Conservation (phyloP, 768 basidiomycete genomes). For the Russula earlei region DNA sequence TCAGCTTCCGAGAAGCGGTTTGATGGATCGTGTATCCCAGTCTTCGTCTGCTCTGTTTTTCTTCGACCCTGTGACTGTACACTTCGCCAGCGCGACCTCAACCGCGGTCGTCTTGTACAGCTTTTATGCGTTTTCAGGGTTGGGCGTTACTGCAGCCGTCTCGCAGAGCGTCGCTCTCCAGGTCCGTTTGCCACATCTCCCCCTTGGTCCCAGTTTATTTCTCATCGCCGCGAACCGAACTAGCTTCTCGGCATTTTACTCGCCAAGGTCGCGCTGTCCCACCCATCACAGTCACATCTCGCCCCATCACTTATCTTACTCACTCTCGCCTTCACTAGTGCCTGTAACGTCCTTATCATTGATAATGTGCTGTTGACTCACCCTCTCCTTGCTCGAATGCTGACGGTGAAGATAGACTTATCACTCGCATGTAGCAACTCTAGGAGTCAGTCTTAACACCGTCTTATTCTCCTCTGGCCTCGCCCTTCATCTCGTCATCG, state of each 20-base stretch:
- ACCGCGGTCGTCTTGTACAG: conserved; percentile 3
- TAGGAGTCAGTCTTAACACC: conserved; percentile 13
- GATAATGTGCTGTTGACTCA: background rate
- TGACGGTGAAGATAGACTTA: conserved; percentile 18
- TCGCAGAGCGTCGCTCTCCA: conserved; percentile 30
- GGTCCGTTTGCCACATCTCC: conserved; percentile 21
- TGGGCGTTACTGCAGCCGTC: conserved; percentile 20
- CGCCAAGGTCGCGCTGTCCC: conserved; percentile 20
- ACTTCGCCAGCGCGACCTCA: conserved; percentile 6
- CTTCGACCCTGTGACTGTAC: conserved; percentile 9
- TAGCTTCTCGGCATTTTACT: conserved; percentile 30
- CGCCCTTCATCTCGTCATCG: conserved; percentile 18
- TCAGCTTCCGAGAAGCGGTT: background rate
- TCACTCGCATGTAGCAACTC: conserved; percentile 8
- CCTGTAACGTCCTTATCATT: conserved; percentile 5
- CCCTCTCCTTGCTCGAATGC: background rate
- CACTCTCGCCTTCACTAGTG: conserved; percentile 3
- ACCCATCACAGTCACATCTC: background rate
- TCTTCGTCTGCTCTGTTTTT: conserved; percentile 3
- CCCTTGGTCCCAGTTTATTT: background rate
- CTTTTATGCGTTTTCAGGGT: conserved; percentile 17
- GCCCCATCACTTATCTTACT: conserved; percentile 6
- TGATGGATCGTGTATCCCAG: background rate
- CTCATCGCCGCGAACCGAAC: background rate
- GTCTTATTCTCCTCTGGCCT: conserved; percentile 21